Conservation (phyloP, 371 early-diverging fungal genomes). For the Mucor racemosus region DNA sequence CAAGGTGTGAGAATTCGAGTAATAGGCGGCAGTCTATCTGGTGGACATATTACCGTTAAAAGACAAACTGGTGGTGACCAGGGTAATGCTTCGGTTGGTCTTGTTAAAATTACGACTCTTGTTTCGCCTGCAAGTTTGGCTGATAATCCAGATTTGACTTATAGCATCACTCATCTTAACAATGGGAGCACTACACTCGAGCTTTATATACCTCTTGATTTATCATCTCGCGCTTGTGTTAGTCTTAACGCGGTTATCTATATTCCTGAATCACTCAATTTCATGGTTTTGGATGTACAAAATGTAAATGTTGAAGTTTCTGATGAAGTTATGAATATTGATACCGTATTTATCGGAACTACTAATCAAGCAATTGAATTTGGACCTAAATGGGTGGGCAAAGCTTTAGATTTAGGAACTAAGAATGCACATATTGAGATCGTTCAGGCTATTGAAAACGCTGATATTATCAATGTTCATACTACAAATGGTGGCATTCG, state of each 20-base stretch:
- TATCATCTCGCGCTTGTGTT: not conserved
- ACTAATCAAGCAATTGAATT: conserved; percentile 5
- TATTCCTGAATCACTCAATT: not conserved
- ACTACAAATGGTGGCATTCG: not conserved
- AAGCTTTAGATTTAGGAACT: not conserved
- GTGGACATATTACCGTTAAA: not conserved
- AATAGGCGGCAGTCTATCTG: not conserved
- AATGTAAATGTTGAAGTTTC: not conserved
- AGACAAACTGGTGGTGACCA: not conserved
- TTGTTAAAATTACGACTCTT: not conserved
- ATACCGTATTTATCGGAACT: not conserved
- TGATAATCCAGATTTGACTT: not conserved
- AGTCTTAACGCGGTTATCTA: conserved; percentile 3
- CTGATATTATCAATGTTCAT: not conserved
- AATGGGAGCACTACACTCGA: conserved; percentile 1
- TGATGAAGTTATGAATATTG: not conserved
- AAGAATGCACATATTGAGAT: conserved; percentile 1
- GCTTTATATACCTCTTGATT: not conserved
- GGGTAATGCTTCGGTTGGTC: not conserved
- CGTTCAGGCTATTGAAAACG: not conserved
- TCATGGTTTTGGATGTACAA: not conserved
- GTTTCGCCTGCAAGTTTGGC: not conserved
- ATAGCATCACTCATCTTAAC: not conserved
- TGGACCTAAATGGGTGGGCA: not conserved
- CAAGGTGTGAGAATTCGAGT: not conserved